A percentile compares a stretch with the other conserved stretches of the same genome.
These are phyloP conservation scores for Arxiozyma slooffiae DNA, from an alignment of 1,139 yeast genomes.

Conservation along the genomic window DNA sequence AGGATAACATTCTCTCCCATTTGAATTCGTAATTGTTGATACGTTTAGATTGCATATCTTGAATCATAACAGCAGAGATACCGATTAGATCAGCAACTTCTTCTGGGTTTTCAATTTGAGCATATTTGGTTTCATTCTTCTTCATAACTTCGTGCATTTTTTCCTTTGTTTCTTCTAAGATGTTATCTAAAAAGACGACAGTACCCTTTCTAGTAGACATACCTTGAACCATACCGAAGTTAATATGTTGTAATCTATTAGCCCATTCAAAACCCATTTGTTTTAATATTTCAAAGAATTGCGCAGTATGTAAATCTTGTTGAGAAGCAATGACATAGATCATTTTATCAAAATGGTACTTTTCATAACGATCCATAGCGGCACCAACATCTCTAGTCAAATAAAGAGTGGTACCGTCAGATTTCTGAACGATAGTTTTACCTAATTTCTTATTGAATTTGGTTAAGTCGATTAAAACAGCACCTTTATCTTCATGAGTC, in stretches of 20 bases:
- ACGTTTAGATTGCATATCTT: slow-evolving; percentile 97
- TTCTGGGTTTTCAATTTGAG: slow-evolving; percentile 91
- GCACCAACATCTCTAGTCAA: slow-evolving; percentile 96
- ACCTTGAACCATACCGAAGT: slow-evolving; percentile 97
- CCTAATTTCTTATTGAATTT: slow-evolving; percentile 87
- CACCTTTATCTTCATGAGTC: slow-evolving; percentile 84
- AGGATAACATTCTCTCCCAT: slow-evolving; percentile 97
- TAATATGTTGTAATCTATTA: slow-evolving; percentile 64
- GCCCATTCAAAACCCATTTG: slow-evolving; percentile 93
- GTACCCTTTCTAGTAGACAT: slow-evolving; percentile 99
- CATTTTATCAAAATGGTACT: slow-evolving; percentile 87
- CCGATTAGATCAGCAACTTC: slow-evolving; percentile 93
- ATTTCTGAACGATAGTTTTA: slow-evolving; percentile 84
- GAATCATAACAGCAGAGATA: slow-evolving; percentile 96
- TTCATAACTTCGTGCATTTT: slow-evolving; percentile 97
- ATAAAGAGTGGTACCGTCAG: slow-evolving; percentile 92
- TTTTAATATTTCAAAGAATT: slow-evolving; percentile 88
- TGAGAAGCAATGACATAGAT: slow-evolving; percentile 91
- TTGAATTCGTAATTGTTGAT: slow-evolving; percentile 91
- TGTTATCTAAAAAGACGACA: slow-evolving; percentile 90
- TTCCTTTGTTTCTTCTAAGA: slow-evolving; percentile 87
- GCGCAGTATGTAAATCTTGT: slow-evolving; percentile 91
- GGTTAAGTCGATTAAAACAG: slow-evolving; percentile 76
- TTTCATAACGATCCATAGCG: slow-evolving; percentile 81
- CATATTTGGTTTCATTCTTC: slow-evolving; percentile 81